Percentiles rank a stretch among this genome's conserved stretches.
Evolutionary conservation across 495 filamentous ascomycete species (phyloP).

Genomic region (Cercophora samala): DNA sequence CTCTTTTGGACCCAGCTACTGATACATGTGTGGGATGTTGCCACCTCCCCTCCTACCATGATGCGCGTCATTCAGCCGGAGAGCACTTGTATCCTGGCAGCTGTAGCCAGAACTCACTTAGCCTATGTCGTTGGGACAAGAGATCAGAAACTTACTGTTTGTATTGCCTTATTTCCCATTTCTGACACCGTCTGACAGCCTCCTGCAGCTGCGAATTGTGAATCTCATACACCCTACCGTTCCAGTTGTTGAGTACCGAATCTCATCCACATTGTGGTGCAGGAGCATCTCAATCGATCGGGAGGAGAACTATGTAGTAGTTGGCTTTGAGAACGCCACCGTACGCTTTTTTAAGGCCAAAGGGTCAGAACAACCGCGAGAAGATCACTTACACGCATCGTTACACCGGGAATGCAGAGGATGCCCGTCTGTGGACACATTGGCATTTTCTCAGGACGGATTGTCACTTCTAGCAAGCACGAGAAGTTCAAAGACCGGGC

Average conservation of each 20-base stretch:
- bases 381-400: slow-evolving; percentile 33
- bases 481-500: slow-evolving; percentile 29
- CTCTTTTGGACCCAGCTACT: slow-evolving; percentile 38
- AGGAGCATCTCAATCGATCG: slow-evolving; percentile 35
- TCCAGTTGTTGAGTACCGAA: slow-evolving; percentile 34
- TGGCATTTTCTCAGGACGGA: slow-evolving; percentile 38
- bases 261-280: slow-evolving; percentile 37
- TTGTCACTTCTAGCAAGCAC: slow-evolving; percentile 36
- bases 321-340: slow-evolving; percentile 38
- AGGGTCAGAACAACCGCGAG: slow-evolving; percentile 31
- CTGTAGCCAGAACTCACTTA: slow-evolving; percentile 31
- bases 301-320: slow-evolving; percentile 35
- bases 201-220: slow-evolving; percentile 33
- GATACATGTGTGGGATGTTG: slow-evolving; percentile 39
- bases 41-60: slow-evolving; percentile 29
- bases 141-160: slow-evolving; percentile 39
- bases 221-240: slow-evolving; percentile 29
- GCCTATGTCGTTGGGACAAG: slow-evolving; percentile 38
- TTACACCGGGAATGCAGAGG: slow-evolving; percentile 31
- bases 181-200: not conserved
- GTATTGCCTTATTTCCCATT: not conserved
- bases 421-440: slow-evolving; percentile 35
- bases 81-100: slow-evolving; percentile 37
- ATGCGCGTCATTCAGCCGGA: slow-evolving; percentile 29
- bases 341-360: slow-evolving; percentile 37